A percentile compares a stretch with the other conserved stretches of the same genome.
phyloP scores from a whole-genome alignment of 805 yeast species.

The Kuraishia molischiana region DNA sequence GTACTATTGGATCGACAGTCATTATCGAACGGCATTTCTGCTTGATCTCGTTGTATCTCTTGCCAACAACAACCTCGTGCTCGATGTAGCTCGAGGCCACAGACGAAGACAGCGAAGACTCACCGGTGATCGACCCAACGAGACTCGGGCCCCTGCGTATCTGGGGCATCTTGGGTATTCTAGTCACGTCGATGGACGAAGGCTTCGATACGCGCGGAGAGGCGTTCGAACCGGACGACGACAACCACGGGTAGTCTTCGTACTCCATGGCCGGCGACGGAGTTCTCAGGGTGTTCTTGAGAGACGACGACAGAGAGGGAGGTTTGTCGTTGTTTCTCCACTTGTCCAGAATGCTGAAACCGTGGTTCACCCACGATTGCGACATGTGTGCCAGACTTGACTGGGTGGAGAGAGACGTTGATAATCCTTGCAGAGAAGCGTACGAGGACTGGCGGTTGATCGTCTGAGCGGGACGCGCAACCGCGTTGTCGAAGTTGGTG shows the following conservation, averaged over 20 bases:
- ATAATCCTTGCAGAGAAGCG: constrained; percentile 23
- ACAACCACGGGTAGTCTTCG: constrained; percentile 19
- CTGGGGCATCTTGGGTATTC: constrained; percentile 1
- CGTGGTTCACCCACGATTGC: constrained; percentile 29
- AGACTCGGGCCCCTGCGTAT: constrained; percentile 3
- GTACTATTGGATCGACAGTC: constrained; percentile 3
- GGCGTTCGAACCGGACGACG: background rate
- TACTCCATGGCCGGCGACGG: constrained; percentile 17
- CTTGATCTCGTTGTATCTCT: constrained; percentile 1
- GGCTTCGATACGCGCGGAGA: background rate
- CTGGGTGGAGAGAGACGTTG: constrained; percentile 27
- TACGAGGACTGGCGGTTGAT: constrained; percentile 20
- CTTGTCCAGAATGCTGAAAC: constrained; percentile 33
- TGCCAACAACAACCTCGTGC: constrained; percentile 1
- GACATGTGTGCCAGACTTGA: constrained; percentile 30
- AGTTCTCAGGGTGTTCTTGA: constrained; percentile 6
- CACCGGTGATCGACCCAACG: constrained; percentile 3
- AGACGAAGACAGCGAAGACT: too few species aligned
- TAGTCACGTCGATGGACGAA: background rate
- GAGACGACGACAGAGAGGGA: background rate
- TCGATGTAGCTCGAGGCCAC: constrained; percentile 5
- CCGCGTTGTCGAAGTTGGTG: background rate
- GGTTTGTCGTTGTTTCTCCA: constrained; percentile 24
- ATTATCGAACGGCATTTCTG: constrained; percentile 2
- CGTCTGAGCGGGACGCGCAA: constrained; percentile 5